phyloP scores from a whole-genome alignment of 2,329 filamentous ascomycete genomes.

The Ophiocordyceps camponoti-leonardi region DNA sequence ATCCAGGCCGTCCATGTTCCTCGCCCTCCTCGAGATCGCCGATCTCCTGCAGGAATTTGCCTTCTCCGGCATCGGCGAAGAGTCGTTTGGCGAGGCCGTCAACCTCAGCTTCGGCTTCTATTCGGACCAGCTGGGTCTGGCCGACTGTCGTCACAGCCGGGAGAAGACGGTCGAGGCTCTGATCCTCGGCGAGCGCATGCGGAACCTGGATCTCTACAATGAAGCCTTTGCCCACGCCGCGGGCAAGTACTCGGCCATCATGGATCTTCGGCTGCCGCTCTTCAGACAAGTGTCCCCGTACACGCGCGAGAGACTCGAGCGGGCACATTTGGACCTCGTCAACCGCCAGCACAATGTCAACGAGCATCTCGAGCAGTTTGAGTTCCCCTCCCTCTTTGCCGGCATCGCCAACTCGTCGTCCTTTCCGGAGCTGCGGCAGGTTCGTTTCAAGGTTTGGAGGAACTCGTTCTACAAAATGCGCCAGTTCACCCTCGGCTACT shows the following conservation, averaged over 20 bases:
- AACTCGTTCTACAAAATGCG: constrained; percentile 58
- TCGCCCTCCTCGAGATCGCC: constrained; percentile 36
- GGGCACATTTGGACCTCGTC: constrained; percentile 64
- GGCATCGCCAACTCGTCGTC: constrained; percentile 77
- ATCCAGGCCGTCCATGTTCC: constrained; percentile 31
- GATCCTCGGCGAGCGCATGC: constrained; percentile 77
- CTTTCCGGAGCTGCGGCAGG: constrained; percentile 53
- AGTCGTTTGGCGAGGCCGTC: constrained; percentile 41
- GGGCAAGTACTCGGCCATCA: constrained; percentile 65
- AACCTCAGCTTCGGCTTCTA: constrained; percentile 55
- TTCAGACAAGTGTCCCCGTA: constrained; percentile 51
- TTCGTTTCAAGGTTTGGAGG: constrained; percentile 77
- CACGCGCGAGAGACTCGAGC: constrained; percentile 66
- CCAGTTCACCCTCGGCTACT: constrained; percentile 52
- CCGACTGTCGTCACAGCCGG: constrained; percentile 63
- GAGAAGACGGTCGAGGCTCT: constrained; percentile 84
- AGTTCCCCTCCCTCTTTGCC: constrained; percentile 78
- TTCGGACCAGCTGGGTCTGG: constrained; percentile 58
- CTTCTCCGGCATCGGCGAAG: constrained; percentile 37
- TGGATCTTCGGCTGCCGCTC: constrained; percentile 48
- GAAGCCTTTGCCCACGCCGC: constrained; percentile 85
- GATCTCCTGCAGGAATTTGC: constrained; percentile 37
- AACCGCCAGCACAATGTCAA: constrained; percentile 55
- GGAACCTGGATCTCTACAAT: constrained; percentile 65
- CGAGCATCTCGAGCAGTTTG: constrained; percentile 64